Evolutionary conservation across 306 rosid species (phyloP).

Genomic region (Sphenostylis stenocarpa): DNA sequence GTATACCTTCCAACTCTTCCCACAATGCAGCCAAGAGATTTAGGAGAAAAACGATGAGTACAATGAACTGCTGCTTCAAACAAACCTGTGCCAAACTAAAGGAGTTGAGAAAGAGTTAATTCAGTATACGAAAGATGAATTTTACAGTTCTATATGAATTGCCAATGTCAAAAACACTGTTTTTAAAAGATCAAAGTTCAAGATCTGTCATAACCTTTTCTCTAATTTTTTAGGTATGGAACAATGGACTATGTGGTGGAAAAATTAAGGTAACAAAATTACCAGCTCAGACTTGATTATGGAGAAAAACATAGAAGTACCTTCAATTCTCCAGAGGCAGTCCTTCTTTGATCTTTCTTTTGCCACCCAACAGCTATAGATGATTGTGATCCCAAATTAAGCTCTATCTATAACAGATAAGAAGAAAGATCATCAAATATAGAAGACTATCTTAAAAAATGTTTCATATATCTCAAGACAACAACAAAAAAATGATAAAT

Average conservation of each 20-base stretch:
- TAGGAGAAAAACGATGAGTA: constrained; percentile 74
- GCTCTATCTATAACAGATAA: constrained; percentile 64
- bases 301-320: constrained; percentile 47
- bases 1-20: constrained; percentile 91
- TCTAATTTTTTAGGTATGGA: neutral
- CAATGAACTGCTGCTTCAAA: constrained; percentile 73
- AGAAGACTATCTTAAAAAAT: constrained; percentile 22
- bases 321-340: constrained; percentile 90
- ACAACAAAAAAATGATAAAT: neutral
- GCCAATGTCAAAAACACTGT: constrained; percentile 10
- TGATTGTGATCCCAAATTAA: constrained; percentile 77
- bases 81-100: constrained; percentile 77
- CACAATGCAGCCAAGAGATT: constrained; percentile 79
- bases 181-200: constrained; percentile 23
- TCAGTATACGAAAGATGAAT: constrained; percentile 22
- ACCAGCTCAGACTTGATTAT: neutral
- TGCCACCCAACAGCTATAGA: constrained; percentile 88
- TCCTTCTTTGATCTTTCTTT: constrained; percentile 68
- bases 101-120: constrained; percentile 41
- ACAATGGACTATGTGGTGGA: neutral
- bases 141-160: neutral
- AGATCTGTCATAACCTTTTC: neutral
- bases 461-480: constrained; percentile 26
- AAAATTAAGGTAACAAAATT: neutral
- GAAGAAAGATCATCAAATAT: neutral